Conservation (phyloP, 345 rosid genomes). For the Pistacia integerrima region DNA sequence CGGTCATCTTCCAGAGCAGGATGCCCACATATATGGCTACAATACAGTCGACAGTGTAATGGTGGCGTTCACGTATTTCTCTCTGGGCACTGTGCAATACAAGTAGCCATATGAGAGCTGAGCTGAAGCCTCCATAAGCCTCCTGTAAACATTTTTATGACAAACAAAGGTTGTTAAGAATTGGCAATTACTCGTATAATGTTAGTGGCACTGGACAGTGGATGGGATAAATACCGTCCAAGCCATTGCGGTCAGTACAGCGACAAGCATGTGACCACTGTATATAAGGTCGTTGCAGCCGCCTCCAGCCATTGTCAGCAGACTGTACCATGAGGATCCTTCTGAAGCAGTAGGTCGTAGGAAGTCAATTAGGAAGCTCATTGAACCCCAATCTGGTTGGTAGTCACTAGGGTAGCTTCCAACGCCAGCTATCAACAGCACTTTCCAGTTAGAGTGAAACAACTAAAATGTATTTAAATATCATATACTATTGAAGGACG, state of each 20-base stretch:
- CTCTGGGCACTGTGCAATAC: constrained; percentile 87
- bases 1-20: constrained; percentile 94
- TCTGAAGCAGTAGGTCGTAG: constrained; percentile 70
- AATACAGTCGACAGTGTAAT: constrained; percentile 82
- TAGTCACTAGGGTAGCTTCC: constrained; percentile 54
- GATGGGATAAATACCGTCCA: constrained; percentile 68
- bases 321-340: constrained; percentile 74
- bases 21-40: constrained; percentile 89
- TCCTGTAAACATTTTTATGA: constrained; percentile 56
- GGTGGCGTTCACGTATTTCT: constrained; percentile 87
- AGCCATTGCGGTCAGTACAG: constrained; percentile 95
- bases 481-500: background rate
- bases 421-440: constrained; percentile 41
- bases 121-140: constrained; percentile 87
- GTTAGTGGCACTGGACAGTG: constrained; percentile 7
- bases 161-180: background rate
- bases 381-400: constrained; percentile 78
- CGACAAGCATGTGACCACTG: constrained; percentile 98
- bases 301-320: constrained; percentile 88
- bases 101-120: constrained; percentile 79
- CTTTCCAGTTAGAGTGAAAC: constrained; percentile 7
- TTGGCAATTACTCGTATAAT: background rate
- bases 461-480: background rate
- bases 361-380: constrained; percentile 84
- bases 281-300: constrained; percentile 97